Evolutionary conservation across 768 basidiomycete species (phyloP), one percentile per base, ranked within the genome.

Genomic region (Clitopilus hobsonii): DNA sequence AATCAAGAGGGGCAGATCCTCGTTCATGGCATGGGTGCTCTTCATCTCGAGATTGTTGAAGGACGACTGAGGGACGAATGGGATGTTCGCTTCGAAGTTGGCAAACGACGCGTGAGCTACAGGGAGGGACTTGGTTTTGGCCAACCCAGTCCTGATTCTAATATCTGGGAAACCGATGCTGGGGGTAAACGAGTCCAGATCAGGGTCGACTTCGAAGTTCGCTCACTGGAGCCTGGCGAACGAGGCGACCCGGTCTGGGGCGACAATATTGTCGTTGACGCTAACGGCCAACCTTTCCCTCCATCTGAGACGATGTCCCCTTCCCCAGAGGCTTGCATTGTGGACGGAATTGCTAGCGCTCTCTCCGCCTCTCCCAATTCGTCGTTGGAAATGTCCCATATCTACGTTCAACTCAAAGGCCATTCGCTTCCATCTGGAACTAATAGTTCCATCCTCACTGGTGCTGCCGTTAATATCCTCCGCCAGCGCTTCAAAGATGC

Each of bases 1-100:
- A 72, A 74, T 2, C 85, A 89, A 54, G 92, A 94, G 59, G 92
- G 91, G 1, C 92, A 94, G 62, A 74, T 91, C 28, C 77, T 94
- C 26, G 78, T 91, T 0, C 89, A 94, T 60, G 91, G 91, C 1
- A 81, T 94, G 38, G 92, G 92, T 13, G 83, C 88, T 26, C 77
- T 94, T 11, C 92, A 94, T 64, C 79, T 94, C n/a, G 92, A 94
- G 68, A 93, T 94, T 54, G 78, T 93, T 8, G 89, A 91, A 69
- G 82, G 84, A n/a, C 80, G 93, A 38, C 73, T 94, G 24, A 78
- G 75, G 52, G 84, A 90, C 54, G 92, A 94, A 69, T 94, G 88
- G 87, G 78, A 82, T 27, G 89, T 74, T 27, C 76, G 80, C 45
- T 92, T 90, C 63, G 85, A 92, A 63, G 80, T 93, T 60, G 91